Conservation (phyloP, 2,329 filamentous ascomycete genomes). For the Bipolaris zeicola region DNA sequence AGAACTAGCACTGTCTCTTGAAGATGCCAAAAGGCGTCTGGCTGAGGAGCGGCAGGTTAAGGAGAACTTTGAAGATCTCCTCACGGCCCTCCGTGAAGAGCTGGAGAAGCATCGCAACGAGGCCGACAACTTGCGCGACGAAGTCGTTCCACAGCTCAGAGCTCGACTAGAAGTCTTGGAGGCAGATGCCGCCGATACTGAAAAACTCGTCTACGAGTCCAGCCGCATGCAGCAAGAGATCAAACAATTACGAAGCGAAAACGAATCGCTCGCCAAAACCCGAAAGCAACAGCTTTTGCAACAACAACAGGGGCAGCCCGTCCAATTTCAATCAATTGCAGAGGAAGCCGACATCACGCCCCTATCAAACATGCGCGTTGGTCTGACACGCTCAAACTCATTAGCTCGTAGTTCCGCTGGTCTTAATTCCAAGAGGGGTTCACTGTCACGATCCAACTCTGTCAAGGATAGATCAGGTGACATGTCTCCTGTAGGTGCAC, state of each 20-base stretch:
- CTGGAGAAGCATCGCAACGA: slow-evolving; percentile 83
- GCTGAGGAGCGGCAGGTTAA: slow-evolving; percentile 85
- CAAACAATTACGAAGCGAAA: slow-evolving; percentile 66
- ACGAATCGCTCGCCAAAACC: slow-evolving; percentile 59
- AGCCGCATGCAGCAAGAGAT: slow-evolving; percentile 84
- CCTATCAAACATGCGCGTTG: slow-evolving; percentile 47
- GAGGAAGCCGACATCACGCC: slow-evolving; percentile 59
- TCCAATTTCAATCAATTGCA: slow-evolving; percentile 64
- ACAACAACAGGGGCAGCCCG: slow-evolving; percentile 53
- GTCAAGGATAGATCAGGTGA: slow-evolving; percentile 45
- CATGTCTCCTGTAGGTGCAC: slow-evolving; percentile 63
- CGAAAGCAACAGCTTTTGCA: slow-evolving; percentile 53
- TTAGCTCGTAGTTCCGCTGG: slow-evolving; percentile 61
- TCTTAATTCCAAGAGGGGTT: slow-evolving; percentile 49
- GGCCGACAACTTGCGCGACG: slow-evolving; percentile 87
- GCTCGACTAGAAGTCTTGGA: slow-evolving; percentile 80
- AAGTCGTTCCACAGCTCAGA: slow-evolving; percentile 79
- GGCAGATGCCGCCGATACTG: slow-evolving; percentile 71
- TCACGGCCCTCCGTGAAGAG: slow-evolving; percentile 82
- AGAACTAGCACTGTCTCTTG: slow-evolving; percentile 79
- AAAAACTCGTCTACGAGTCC: slow-evolving; percentile 77
- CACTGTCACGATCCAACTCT: slow-evolving; percentile 59
- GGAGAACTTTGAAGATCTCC: slow-evolving; percentile 90
- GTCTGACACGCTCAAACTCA: slow-evolving; percentile 70
- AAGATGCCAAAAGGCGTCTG: slow-evolving; percentile 81